Base-by-base conservation (phyloP, 202 grass and related monocot species). In the Musa balbisiana region DNA sequence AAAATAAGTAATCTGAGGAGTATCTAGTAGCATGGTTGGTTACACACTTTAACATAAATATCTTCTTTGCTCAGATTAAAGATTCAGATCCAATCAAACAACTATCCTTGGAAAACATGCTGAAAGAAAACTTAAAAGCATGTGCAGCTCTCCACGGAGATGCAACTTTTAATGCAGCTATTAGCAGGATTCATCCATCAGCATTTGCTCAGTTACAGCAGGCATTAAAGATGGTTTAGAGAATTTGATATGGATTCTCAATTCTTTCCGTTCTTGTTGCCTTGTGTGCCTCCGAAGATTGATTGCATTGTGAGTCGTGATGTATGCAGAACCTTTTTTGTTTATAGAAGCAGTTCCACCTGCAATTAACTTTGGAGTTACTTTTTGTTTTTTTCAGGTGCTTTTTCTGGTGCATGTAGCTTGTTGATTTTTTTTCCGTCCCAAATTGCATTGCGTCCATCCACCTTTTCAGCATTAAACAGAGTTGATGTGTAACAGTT, bases 21-120 rank as follows among this genome's bases (percentile, higher is more conserved):
- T 22, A 20, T 49, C 9, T 51, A 22, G 19, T 12, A 29, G 33
- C 69, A 51, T 75, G 10, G 13, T 50, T 10, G 14, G 9, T 62
- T 43, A 21, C 11, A 43, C 33, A 0, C 75, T 68, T 83, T 58
- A 52, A 82, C 82, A 74, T 75, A 53, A 70, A 77, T 82, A 50
- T 74, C 10, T 87, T 73, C 19, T 81, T 21, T 73, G 75, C 16
- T 65, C 82, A 99, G 95, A 85, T 93, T 71, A 99, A 92, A 82
- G 95, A 99, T 84, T 88, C 54, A 66, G 91, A 95, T 89, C 95
- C 95, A 29, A 87, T 99, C 75, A 95, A 89, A 81, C 91, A 88
- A 76, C 81, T 92, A 69, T 99, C 95, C 51, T 79, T 95, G 72
- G 87, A 90, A 81, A 80, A 88, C 12, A 73, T 95, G 64, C 67